Conservation (phyloP, 495 filamentous ascomycete species). For the Aspergillus leporis region DNA sequence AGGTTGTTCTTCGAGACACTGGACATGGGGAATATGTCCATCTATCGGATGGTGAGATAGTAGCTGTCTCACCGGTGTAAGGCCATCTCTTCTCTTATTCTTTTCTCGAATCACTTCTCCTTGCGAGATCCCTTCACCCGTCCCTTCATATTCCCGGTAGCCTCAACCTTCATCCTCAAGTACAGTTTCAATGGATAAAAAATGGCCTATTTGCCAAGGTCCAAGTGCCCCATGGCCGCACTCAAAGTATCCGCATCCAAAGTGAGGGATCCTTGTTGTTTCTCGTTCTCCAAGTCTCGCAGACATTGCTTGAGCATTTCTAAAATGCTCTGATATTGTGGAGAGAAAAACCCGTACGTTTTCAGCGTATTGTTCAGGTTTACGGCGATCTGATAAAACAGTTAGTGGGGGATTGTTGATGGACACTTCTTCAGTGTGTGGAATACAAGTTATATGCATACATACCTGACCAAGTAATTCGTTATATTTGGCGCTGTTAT, state of each 20-base stretch:
- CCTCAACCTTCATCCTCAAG: not conserved
- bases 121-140: no score
- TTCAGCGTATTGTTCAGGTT: constrained; percentile 44
- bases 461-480: constrained; percentile 34
- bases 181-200: not conserved
- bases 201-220: constrained; percentile 30
- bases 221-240: constrained; percentile 42
- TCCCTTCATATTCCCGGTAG: no score
- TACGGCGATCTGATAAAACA: constrained; percentile 35
- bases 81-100: no score
- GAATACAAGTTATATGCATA: not conserved
- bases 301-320: constrained; percentile 40
- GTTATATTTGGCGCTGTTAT: constrained; percentile 25
- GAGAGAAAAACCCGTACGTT: constrained; percentile 42
- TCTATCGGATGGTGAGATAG: no score
- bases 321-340: constrained; percentile 39
- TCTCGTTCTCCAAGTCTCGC: constrained; percentile 29
- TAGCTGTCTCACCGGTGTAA: no score
- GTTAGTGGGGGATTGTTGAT: constrained; percentile 1
- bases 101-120: no score
- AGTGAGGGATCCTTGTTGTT: constrained; percentile 8
- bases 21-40: not conserved
- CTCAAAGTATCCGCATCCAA: constrained; percentile 38
- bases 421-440: not conserved
- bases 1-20: not conserved